Base-by-base conservation (phyloP, 352 stramenopile species). In the Pilasporangium apinafurcum region DNA sequence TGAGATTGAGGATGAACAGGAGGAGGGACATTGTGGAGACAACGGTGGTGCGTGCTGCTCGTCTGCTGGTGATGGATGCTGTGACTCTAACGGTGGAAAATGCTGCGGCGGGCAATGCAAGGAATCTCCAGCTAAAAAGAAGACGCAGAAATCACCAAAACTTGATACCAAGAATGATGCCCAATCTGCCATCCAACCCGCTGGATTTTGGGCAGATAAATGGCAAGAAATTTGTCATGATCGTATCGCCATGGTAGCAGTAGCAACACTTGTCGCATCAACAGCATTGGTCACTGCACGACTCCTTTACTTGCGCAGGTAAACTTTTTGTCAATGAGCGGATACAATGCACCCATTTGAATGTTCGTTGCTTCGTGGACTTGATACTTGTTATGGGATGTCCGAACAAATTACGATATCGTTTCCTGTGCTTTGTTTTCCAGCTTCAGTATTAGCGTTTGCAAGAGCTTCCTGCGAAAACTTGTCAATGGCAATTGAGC, bases 381-480 rank as follows among this genome's bases (percentile, higher is more conserved):
- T n/a, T n/a, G n/a, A n/a, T n/a, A n/a, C n/a, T n/a, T n/a, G n/a
- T n/a, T n/a, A n/a, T 47, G 17, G 14, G n/a, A 16, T 29, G 14
- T 35, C 8, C 24, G 29, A 29, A 28, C 38, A 9, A 13, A 29
- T 24, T 48, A 48, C 24, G 52, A 33, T 13, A 44, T 37, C 20
- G 48, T 13, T 36, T 83, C 67, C 14, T 83, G 66, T 2, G 48
- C 37, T 43, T 65, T 68, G 38, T 65, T 74, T 36, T 83, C 68
- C 1, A 75, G 48, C 40, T 84, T 86, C 43, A 86, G 69, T 31
- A 82, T 14, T 22, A 86, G 36, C 9, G 60, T 53, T 41, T 84
- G 68, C 13, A 86, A 35, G 14, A 84, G 54, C 31, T 83, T 86
- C 49, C 73, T 83, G 5, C 74, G 68, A 27, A 70, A 25, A 42